A percentile compares a stretch with the other conserved stretches of the same genome.
These are phyloP conservation scores for Rhododendron mucronatum DNA, from an alignment of 148 eudicot genomes.

Conservation along the genomic window DNA sequence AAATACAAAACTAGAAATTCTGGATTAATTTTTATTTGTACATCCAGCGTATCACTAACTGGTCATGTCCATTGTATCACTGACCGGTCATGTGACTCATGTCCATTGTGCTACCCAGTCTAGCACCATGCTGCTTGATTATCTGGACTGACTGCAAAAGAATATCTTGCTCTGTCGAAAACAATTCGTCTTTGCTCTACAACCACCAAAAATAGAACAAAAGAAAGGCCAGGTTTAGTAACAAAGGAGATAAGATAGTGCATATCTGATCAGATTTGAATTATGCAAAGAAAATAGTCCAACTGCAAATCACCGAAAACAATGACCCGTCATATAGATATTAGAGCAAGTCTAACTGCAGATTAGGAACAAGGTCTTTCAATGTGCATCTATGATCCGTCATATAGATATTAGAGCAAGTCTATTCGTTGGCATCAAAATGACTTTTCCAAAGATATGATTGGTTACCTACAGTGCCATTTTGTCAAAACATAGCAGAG, in stretches of 20 bases:
- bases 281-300: not conserved
- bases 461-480: too few species aligned
- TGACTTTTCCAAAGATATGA: too few species aligned
- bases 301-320: not conserved
- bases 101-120: slow-evolving; percentile 11
- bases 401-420: not conserved
- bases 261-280: not conserved
- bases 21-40: not conserved
- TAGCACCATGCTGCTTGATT: slow-evolving; percentile 75
- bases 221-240: not conserved
- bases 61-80: not conserved
- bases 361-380: not conserved
- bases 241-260: not conserved
- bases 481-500: too few species aligned
- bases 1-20: not conserved
- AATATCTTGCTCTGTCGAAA: slow-evolving; percentile 67
- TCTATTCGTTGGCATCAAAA: not conserved
- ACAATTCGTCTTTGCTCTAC: slow-evolving; percentile 68
- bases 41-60: not conserved
- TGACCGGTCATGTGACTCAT: not conserved
- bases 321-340: not conserved
- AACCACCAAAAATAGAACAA: slow-evolving; percentile 13
- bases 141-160: slow-evolving; percentile 69
- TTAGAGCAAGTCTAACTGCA: not conserved
- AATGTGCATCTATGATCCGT: not conserved